These are phyloP conservation scores for Metarhizium brunneum DNA, from an alignment of 2,329 filamentous ascomycete genomes.

Conservation along the genomic window DNA sequence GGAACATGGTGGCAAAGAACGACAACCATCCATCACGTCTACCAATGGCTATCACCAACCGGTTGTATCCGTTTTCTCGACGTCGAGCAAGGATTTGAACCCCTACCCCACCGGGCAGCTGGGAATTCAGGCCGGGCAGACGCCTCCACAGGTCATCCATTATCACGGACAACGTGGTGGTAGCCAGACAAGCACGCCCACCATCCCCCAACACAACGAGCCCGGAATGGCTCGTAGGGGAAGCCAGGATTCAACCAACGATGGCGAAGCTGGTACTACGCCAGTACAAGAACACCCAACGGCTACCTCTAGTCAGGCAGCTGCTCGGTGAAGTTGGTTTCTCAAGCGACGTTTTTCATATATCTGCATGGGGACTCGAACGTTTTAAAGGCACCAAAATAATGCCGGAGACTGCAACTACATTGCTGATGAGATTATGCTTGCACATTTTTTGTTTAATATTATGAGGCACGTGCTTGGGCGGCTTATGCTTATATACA, in stretches of 20 bases:
- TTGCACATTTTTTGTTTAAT: background rate
- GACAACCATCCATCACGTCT: constrained; percentile 34
- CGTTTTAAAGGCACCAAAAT: background rate
- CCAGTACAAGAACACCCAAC: constrained; percentile 26
- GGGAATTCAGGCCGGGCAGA: constrained; percentile 52
- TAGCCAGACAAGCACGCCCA: constrained; percentile 57
- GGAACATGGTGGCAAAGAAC: constrained; percentile 39
- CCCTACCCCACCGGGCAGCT: constrained; percentile 58
- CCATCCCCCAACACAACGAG: constrained; percentile 42
- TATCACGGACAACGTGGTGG: constrained; percentile 60
- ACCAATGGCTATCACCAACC: constrained; percentile 61
- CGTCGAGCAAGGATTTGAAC: constrained; percentile 60
- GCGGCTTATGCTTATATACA: background rate
- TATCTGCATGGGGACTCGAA: background rate
- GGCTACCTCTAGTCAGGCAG: constrained; percentile 10
- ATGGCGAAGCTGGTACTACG: constrained; percentile 25
- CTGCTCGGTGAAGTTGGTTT: background rate
- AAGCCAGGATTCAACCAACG: constrained; percentile 37
- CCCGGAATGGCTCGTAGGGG: constrained; percentile 34
- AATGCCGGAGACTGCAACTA: background rate
- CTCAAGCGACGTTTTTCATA: background rate
- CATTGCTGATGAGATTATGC: background rate
- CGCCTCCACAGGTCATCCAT: constrained; percentile 56
- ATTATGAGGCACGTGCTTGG: background rate
- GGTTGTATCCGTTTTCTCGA: constrained; percentile 59